Percentiles rank a stretch among this genome's conserved stretches.
phyloP scores from a whole-genome alignment of 805 yeast species.

The Kuraishia piskuri region DNA sequence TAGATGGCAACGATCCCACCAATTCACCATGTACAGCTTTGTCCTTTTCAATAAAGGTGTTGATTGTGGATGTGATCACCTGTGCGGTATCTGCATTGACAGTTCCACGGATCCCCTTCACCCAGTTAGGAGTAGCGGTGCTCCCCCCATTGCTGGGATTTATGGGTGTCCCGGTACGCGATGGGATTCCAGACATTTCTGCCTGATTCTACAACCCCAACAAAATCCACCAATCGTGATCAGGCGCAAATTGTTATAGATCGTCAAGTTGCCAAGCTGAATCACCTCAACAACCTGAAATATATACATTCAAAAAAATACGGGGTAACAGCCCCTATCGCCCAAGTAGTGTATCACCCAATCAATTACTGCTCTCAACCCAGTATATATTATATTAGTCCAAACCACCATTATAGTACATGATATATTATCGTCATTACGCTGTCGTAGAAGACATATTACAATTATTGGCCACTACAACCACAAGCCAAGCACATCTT shows the following conservation, averaged over 20 bases:
- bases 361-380: no score
- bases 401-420: no score
- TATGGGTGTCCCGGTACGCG: background rate
- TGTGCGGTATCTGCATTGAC: background rate
- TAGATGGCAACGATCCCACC: background rate
- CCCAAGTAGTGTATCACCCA: no score
- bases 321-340: no score
- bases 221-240: no score
- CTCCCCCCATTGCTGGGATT: conserved; percentile 1
- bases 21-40: background rate
- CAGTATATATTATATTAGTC: no score
- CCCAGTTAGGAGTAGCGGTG: background rate
- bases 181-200: background rate
- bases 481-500: background rate
- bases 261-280: no score
- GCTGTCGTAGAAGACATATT: background rate
- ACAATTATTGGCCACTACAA: background rate
- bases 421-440: no score
- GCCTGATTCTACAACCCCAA: background rate
- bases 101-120: background rate
- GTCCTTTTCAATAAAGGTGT: background rate
- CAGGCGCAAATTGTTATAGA: no score
- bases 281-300: no score
- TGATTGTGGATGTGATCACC: background rate
- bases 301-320: no score